Conservation (phyloP, 805 yeast genomes). For the Saccharomyces cerevisiae region DNA sequence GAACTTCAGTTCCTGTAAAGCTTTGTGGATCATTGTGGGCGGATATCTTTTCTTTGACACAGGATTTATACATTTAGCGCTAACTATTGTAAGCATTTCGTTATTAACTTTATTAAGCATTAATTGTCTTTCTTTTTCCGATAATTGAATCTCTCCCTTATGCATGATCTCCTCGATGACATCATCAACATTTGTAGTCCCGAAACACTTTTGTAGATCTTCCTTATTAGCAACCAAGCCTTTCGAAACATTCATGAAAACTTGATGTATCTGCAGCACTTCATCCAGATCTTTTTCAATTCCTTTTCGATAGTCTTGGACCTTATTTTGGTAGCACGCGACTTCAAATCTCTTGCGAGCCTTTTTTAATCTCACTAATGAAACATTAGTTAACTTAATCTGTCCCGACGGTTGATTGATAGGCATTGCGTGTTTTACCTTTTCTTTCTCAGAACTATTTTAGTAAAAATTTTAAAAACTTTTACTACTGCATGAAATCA, state of each 20-base stretch:
- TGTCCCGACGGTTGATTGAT: slow-evolving; percentile 86
- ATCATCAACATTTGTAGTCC: slow-evolving; percentile 62
- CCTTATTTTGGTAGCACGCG: slow-evolving; percentile 95
- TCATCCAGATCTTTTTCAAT: slow-evolving; percentile 88
- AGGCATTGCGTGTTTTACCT: slow-evolving; percentile 30
- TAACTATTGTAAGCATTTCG: slow-evolving; percentile 73
- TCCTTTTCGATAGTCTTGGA: slow-evolving; percentile 75
- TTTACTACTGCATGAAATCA: not conserved
- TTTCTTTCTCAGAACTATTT: not conserved
- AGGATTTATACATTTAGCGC: slow-evolving; percentile 89
- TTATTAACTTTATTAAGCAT: slow-evolving; percentile 66
- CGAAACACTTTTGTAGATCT: slow-evolving; percentile 66
- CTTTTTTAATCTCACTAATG: slow-evolving; percentile 82
- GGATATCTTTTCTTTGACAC: slow-evolving; percentile 85
- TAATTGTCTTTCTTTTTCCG: slow-evolving; percentile 84
- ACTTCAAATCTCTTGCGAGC: slow-evolving; percentile 89
- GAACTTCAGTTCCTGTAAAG: slow-evolving; percentile 67
- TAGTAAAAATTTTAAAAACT: not conserved
- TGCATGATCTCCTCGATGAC: slow-evolving; percentile 74
- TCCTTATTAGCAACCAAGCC: slow-evolving; percentile 89
- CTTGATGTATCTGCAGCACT: slow-evolving; percentile 92
- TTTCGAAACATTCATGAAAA: slow-evolving; percentile 84
- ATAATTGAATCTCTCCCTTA: slow-evolving; percentile 90
- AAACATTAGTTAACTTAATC: slow-evolving; percentile 87
- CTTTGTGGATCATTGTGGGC: slow-evolving; percentile 87